Conservation (phyloP, 2,329 filamentous ascomycete genomes). For the Sclerotinia borealis region DNA sequence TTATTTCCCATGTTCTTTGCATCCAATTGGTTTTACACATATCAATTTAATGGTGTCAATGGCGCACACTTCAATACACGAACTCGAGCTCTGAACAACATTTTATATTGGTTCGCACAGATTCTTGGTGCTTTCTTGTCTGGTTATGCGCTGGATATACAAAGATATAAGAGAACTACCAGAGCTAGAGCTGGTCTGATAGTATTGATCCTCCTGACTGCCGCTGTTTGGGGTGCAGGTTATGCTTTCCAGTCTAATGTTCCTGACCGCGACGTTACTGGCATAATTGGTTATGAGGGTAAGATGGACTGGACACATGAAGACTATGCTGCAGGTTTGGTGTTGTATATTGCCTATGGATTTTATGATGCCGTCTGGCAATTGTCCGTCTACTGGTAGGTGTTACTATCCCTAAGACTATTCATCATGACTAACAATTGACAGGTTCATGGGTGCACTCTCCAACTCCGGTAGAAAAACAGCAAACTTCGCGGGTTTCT, state of each 20-base stretch:
- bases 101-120: constrained; percentile 72
- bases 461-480: constrained; percentile 86
- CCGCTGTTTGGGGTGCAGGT: constrained; percentile 74
- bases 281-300: constrained; percentile 4
- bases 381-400: constrained; percentile 76
- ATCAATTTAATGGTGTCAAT: constrained; percentile 71
- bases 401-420: constrained; percentile 47
- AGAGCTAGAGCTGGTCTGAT: constrained; percentile 59
- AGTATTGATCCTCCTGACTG: constrained; percentile 60
- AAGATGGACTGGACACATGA: constrained; percentile 41
- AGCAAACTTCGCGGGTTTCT: constrained; percentile 82
- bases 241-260: constrained; percentile 64
- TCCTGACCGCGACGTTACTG: constrained; percentile 46
- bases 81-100: constrained; percentile 64
- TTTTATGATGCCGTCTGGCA: constrained; percentile 87
- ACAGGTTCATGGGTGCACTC: constrained; percentile 79
- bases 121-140: constrained; percentile 71
- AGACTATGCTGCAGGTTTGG: constrained; percentile 69
- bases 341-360: constrained; percentile 82
- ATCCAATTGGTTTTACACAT: constrained; percentile 72
- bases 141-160: constrained; percentile 62
- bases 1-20: constrained; percentile 76
- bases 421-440: constrained; percentile 11
- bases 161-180: constrained; percentile 51
- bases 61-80: constrained; percentile 63